Percentiles rank a stretch among this genome's conserved stretches.
phyloP scores from a whole-genome alignment of 108 stramenopile species.

The Nitzschia sp. region DNA sequence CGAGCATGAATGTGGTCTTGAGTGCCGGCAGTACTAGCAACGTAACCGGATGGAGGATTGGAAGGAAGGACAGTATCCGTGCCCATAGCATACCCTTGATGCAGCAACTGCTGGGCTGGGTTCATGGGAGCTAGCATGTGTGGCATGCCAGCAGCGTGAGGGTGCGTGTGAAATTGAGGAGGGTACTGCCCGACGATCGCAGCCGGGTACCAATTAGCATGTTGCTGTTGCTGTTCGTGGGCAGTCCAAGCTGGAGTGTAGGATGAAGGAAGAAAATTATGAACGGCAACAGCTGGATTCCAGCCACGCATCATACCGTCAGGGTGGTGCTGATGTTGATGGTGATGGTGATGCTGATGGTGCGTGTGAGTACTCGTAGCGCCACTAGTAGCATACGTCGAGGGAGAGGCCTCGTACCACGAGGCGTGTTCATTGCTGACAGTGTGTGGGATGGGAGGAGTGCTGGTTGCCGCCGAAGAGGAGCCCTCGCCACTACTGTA shows the following conservation, averaged over 20 bases:
- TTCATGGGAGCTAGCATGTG: not conserved
- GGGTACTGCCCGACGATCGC: not conserved
- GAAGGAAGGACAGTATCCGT: not conserved
- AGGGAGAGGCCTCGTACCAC: not conserved
- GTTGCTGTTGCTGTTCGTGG: too few species aligned
- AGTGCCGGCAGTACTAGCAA: not conserved
- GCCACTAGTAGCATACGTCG: not conserved
- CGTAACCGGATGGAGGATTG: not conserved
- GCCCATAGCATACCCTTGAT: not conserved
- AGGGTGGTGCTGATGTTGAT: too few species aligned
- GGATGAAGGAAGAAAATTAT: not conserved
- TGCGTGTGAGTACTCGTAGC: too few species aligned
- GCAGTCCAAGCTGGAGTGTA: not conserved
- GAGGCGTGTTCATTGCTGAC: constrained; percentile 20
- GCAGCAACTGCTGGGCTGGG: not conserved
- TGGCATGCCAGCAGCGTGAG: not conserved
- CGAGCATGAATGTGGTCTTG: not conserved
- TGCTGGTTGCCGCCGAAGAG: not conserved
- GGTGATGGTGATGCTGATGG: too few species aligned
- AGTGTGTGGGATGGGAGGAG: constrained; percentile 19
- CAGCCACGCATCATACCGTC: not conserved
- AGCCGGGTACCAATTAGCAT: not conserved
- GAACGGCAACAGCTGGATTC: not conserved
- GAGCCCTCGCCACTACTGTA: constrained; percentile 1
- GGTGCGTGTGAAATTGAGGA: not conserved